Percentiles rank a stretch among this genome's conserved stretches.
Evolutionary conservation across 1,284 basidiomycete genomes (phyloP).

Genomic region (Malassezia arunalokei): DNA sequence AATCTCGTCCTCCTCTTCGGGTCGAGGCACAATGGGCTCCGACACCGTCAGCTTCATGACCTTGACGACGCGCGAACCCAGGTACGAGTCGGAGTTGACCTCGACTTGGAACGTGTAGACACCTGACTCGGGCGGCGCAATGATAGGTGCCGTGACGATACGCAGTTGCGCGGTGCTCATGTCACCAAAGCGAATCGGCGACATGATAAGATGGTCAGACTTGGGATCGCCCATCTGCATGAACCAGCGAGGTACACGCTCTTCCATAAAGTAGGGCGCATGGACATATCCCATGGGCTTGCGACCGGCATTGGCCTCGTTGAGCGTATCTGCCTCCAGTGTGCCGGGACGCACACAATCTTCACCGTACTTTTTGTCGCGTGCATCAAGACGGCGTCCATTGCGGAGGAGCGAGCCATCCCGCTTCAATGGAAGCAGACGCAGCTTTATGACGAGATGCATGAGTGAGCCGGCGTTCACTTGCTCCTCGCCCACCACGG

Average conservation of each 20-base stretch:
- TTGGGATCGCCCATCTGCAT: slow-evolving; percentile 74
- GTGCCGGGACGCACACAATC: slow-evolving; percentile 29
- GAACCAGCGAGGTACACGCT: slow-evolving; percentile 48
- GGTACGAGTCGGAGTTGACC: slow-evolving; percentile 70
- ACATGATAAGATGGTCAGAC: slow-evolving; percentile 74
- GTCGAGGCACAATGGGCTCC: slow-evolving; percentile 49
- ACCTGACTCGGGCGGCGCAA: slow-evolving; percentile 74
- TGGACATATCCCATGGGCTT: slow-evolving; percentile 59
- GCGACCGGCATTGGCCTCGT: slow-evolving; percentile 40
- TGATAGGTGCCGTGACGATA: slow-evolving; percentile 81
- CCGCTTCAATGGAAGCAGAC: slow-evolving; percentile 53
- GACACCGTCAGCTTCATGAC: slow-evolving; percentile 52
- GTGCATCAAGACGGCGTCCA: slow-evolving; percentile 27
- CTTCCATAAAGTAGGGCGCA: slow-evolving; percentile 74
- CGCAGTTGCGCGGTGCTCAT: slow-evolving; percentile 58
- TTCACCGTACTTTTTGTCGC: slow-evolving; percentile 45
- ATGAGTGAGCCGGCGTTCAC: slow-evolving; percentile 83
- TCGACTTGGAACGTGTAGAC: slow-evolving; percentile 80
- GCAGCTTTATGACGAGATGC: slow-evolving; percentile 70
- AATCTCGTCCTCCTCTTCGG: slow-evolving; percentile 40
- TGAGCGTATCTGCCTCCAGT: slow-evolving; percentile 14
- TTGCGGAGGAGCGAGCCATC: slow-evolving; percentile 30
- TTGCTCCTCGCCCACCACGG: slow-evolving; percentile 68
- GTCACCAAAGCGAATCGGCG: slow-evolving; percentile 63
- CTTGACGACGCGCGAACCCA: slow-evolving; percentile 59